Percentiles rank a stretch among this genome's conserved stretches.
Evolutionary conservation across 495 filamentous ascomycete genomes (phyloP).

Genomic region (Penicillium psychrofluorescens): DNA sequence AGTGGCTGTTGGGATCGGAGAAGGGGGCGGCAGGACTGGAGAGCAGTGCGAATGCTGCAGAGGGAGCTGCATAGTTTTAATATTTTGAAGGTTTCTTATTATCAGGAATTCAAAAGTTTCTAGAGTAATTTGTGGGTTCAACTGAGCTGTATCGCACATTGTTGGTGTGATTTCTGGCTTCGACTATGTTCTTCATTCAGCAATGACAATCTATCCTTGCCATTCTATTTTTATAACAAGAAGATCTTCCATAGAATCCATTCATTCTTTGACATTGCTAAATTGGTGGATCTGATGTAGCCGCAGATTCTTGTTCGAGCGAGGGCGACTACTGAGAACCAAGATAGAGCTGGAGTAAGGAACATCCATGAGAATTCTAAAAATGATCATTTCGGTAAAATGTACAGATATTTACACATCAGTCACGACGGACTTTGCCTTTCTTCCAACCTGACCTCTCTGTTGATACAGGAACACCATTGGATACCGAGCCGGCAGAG

Average conservation of each 20-base stretch:
- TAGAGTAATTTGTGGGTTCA: no score
- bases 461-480: slow-evolving; percentile 8
- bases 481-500: slow-evolving; percentile 8
- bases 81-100: background rate
- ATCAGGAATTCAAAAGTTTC: no score
- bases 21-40: slow-evolving; percentile 27
- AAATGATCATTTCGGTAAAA: slow-evolving; percentile 3
- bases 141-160: background rate
- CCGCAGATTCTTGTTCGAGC: no score
- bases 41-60: slow-evolving; percentile 15
- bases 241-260: no score
- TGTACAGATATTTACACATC: slow-evolving; percentile 5
- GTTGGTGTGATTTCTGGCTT: background rate
- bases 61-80: slow-evolving; percentile 9
- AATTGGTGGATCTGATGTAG: no score
- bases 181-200: background rate
- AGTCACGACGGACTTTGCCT: slow-evolving; percentile 22
- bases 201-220: background rate
- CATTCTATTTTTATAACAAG: background rate
- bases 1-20: slow-evolving; percentile 40
- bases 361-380: background rate
- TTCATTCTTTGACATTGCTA: no score
- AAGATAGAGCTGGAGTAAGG: no score
- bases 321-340: no score
- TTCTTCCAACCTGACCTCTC: background rate